phyloP scores from a whole-genome alignment of 495 filamentous ascomycete species.

The Xylaria sp. region DNA sequence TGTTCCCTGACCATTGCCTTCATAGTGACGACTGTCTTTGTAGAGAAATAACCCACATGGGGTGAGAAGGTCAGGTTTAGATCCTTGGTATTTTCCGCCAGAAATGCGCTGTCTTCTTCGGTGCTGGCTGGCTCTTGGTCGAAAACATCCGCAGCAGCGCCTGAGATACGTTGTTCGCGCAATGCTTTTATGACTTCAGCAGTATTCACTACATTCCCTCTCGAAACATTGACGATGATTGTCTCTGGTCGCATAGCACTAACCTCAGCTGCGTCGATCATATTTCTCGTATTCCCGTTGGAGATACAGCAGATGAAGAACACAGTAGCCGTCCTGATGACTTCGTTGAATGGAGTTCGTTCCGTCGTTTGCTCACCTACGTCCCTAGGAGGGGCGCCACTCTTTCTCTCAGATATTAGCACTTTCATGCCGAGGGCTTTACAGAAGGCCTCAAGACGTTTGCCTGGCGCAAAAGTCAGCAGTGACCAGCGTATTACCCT shows the following conservation, averaged over 20 bases:
- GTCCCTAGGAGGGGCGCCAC: slow-evolving; percentile 27
- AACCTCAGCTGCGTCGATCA: slow-evolving; percentile 56
- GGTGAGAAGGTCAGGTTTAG: slow-evolving; percentile 44
- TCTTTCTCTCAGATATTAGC: slow-evolving; percentile 56
- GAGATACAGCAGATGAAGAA: slow-evolving; percentile 54
- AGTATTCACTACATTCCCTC: slow-evolving; percentile 63
- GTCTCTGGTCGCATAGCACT: slow-evolving; percentile 51
- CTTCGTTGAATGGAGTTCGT: slow-evolving; percentile 52
- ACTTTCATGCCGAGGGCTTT: slow-evolving; percentile 58
- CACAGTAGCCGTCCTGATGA: slow-evolving; percentile 51
- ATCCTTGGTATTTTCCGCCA: slow-evolving; percentile 30
- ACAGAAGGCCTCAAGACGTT: slow-evolving; percentile 39
- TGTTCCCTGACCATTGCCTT: slow-evolving; percentile 27
- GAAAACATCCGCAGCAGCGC: slow-evolving; percentile 61
- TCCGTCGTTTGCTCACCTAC: neutral
- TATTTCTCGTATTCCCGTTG: slow-evolving; percentile 45
- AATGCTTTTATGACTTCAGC: slow-evolving; percentile 53
- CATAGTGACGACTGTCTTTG: slow-evolving; percentile 23
- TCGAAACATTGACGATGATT: slow-evolving; percentile 59
- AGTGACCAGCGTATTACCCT: no score
- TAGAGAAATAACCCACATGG: slow-evolving; percentile 36
- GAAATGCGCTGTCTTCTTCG: slow-evolving; percentile 28
- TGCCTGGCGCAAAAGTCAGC: slow-evolving; percentile 21
- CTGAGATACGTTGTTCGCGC: slow-evolving; percentile 51
- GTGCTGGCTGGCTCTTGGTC: slow-evolving; percentile 54